phyloP scores from a whole-genome alignment of 306 rosid species.

The Gastrolobium bilobum region DNA sequence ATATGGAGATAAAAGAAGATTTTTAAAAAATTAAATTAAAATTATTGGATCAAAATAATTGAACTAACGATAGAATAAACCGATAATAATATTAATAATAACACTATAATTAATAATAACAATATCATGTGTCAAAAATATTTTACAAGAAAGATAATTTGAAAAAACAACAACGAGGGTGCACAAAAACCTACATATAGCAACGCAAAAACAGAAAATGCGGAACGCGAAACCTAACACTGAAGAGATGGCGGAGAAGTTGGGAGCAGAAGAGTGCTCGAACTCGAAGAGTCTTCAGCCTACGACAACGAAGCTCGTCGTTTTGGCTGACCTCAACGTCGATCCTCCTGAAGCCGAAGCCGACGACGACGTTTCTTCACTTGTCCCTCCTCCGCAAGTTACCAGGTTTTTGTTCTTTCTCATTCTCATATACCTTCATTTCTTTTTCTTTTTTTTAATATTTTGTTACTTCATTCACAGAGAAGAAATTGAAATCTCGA shows the following conservation, averaged over 20 bases:
- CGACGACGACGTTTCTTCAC: constrained; percentile 61
- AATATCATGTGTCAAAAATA: no score
- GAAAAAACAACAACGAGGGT: background rate
- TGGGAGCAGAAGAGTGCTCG: constrained; percentile 45
- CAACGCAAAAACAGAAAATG: background rate
- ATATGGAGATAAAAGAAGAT: no score
- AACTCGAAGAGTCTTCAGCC: constrained; percentile 45
- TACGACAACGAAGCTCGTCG: constrained; percentile 63
- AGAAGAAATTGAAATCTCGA: constrained; percentile 18
- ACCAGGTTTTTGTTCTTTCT: constrained; percentile 51
- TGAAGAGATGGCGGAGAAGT: constrained; percentile 56
- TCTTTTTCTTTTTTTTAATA: background rate
- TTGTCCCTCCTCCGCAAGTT: constrained; percentile 54
- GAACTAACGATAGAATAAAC: no score
- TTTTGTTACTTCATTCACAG: background rate
- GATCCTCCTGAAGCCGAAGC: constrained; percentile 83
- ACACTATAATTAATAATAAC: no score
- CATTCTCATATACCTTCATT: background rate
- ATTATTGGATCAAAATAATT: no score
- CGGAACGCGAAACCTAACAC: constrained; percentile 33
- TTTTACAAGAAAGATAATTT: no score
- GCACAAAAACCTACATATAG: background rate
- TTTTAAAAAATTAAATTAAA: no score
- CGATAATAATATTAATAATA: no score
- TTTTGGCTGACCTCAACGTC: constrained; percentile 86